Conservation (phyloP, 345 rosid genomes). For the Anastatica hierochuntica region DNA sequence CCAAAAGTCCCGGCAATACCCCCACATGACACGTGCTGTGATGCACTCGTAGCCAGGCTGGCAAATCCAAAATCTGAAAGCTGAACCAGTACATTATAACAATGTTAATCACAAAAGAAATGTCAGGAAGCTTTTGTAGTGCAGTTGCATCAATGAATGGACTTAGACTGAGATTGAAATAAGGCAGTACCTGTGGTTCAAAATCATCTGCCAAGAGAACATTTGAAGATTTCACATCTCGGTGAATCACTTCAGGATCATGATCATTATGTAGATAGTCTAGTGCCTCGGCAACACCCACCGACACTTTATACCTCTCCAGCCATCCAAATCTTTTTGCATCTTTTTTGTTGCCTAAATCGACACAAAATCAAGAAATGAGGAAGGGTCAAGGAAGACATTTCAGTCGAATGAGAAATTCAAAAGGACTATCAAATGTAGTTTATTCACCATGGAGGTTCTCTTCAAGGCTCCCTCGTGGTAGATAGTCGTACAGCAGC, state of each 20-base stretch:
- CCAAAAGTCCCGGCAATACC: slow-evolving; percentile 96
- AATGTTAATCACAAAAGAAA: slow-evolving; percentile 20
- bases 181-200: slow-evolving; percentile 65
- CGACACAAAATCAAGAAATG: slow-evolving; percentile 15
- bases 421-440: slow-evolving; percentile 14
- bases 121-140: background rate
- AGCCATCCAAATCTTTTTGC: slow-evolving; percentile 54
- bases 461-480: slow-evolving; percentile 96
- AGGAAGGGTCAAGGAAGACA: slow-evolving; percentile 6
- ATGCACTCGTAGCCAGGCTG: slow-evolving; percentile 39
- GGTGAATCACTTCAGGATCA: slow-evolving; percentile 71
- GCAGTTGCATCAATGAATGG: slow-evolving; percentile 1
- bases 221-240: slow-evolving; percentile 94
- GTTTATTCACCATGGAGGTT: slow-evolving; percentile 62
- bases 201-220: slow-evolving; percentile 86
- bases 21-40: slow-evolving; percentile 38
- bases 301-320: slow-evolving; percentile 78
- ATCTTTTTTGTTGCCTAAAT: slow-evolving; percentile 57
- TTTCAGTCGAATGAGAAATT: background rate
- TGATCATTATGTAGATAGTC: slow-evolving; percentile 65
- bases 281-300: slow-evolving; percentile 84
- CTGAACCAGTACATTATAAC: slow-evolving; percentile 33
- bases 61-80: slow-evolving; percentile 98
- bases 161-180: background rate
- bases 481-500: slow-evolving; percentile 68